Evolutionary conservation across 306 rosid genomes (phyloP).

Genomic region (Arachis hypogaea): DNA sequence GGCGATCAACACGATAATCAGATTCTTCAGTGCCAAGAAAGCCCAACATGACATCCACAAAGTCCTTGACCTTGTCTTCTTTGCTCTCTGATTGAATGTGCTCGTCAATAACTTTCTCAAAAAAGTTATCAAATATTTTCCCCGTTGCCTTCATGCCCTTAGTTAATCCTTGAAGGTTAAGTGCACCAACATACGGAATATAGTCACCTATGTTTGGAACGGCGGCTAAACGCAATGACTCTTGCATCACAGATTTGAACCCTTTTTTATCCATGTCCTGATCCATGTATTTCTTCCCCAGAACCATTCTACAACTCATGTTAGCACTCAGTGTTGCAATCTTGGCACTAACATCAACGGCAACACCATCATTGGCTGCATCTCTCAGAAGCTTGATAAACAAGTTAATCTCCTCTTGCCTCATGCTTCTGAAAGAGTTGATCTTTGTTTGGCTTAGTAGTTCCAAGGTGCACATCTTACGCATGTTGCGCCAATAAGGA

Average conservation of each 20-base stretch:
- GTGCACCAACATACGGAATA: constrained; percentile 53
- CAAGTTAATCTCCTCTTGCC: constrained; percentile 57
- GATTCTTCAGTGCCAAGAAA: constrained; percentile 52
- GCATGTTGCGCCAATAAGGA: constrained; percentile 70
- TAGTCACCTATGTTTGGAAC: constrained; percentile 56
- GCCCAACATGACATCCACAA: constrained; percentile 67
- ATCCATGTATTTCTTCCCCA: constrained; percentile 62
- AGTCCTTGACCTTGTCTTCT: constrained; percentile 51
- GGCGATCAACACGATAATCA: constrained; percentile 55
- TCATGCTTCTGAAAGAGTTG: constrained; percentile 53
- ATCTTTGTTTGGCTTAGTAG: constrained; percentile 56
- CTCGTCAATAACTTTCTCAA: constrained; percentile 66
- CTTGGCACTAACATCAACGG: constrained; percentile 56
- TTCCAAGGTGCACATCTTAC: constrained; percentile 70
- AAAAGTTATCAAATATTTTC: constrained; percentile 57
- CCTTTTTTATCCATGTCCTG: constrained; percentile 59
- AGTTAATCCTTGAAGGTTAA: constrained; percentile 67
- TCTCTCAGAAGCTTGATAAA: constrained; percentile 45
- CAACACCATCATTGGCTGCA: constrained; percentile 35
- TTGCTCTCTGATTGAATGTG: constrained; percentile 46
- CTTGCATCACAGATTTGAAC: constrained; percentile 53
- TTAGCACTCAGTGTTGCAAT: constrained; percentile 39
- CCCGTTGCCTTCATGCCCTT: constrained; percentile 47
- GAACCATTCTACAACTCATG: constrained; percentile 60
- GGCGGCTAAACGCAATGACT: constrained; percentile 44